Conservation (phyloP, 1,139 yeast species). For the Saccharomycopsis phalli region DNA sequence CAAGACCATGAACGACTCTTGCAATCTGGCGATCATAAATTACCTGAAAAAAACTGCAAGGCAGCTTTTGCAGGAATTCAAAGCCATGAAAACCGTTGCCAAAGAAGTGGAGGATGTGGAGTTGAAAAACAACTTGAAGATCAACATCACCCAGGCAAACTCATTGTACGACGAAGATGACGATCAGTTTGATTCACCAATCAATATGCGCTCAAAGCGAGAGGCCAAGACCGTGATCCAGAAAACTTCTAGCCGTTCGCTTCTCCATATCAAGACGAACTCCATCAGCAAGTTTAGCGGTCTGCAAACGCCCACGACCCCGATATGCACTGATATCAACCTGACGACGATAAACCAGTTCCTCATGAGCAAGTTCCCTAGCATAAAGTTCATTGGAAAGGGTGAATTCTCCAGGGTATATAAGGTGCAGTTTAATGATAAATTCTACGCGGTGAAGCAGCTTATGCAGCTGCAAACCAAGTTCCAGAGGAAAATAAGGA, state of each 20-base stretch:
- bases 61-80: constrained; percentile 12
- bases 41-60: constrained; percentile 12
- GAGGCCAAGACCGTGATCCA: not conserved
- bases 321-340: constrained; percentile 15
- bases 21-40: constrained; percentile 20
- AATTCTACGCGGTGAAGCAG: constrained; percentile 70
- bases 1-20: constrained; percentile 28
- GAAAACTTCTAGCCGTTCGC: too few relatives aligned
- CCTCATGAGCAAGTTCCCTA: constrained; percentile 3
- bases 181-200: constrained; percentile 4
- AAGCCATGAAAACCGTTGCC: constrained; percentile 2
- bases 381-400: constrained; percentile 58
- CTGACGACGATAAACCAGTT: constrained; percentile 5
- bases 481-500: constrained; percentile 2
- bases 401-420: constrained; percentile 90
- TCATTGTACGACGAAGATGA: not conserved
- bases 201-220: not conserved
- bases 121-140: not conserved
- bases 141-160: not conserved
- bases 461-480: constrained; percentile 28
- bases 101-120: not conserved
- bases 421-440: constrained; percentile 56
- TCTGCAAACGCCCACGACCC: constrained; percentile 19
- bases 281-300: not conserved
- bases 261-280: not conserved